Base-by-base conservation (phyloP, 148 eudicot genomes). In the Agrostemma githago region DNA sequence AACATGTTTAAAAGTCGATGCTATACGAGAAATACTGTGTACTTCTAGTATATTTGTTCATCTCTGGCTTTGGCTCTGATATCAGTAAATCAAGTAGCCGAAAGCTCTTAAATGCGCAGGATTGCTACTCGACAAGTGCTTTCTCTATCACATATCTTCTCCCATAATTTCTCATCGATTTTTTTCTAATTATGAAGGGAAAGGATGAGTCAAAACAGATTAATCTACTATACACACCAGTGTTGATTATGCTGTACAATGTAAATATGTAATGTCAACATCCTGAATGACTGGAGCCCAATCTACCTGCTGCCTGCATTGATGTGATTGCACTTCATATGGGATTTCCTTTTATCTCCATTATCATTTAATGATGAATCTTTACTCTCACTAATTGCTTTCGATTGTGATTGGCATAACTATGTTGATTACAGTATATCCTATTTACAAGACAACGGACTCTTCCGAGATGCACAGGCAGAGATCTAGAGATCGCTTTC, bases 241-340 rank as follows among this genome's bases (percentile, higher is more conserved):
- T 38, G 46, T 69, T 37, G 34, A 75, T 34, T 38, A 60, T 53
- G 70, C n/a, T 57, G 58, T 67, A 46, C 72, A 19, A 26, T 26
- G 34, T 26, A 26, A 26, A 26, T 26, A 46, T 63, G 60, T 48
- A 42, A 58, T 44, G 72, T 63, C 78, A 5, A 38, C 66, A 58
- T 71, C 62, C 37, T 66, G 62, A 71, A 71, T 26, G 72, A 65
- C 34, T 26, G 34, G 34, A 1, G 34, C 76, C 81, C 82, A 40
- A 70, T 63, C 2, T 70, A 16, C 68, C 53, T 70, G 71, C 59
- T 26, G 34, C 34, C 34, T 26, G 34, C 34, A 26, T 26, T 71
- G 54, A 75, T 79, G 66, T 79, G 82, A 75, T 71, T 69, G 16
- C 20, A 74, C 60, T 56, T 69, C 48, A 62, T 39, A 34, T 60